These are phyloP conservation scores for Boletus speciosus DNA, from an alignment of 768 basidiomycete genomes.

Conservation along the genomic window DNA sequence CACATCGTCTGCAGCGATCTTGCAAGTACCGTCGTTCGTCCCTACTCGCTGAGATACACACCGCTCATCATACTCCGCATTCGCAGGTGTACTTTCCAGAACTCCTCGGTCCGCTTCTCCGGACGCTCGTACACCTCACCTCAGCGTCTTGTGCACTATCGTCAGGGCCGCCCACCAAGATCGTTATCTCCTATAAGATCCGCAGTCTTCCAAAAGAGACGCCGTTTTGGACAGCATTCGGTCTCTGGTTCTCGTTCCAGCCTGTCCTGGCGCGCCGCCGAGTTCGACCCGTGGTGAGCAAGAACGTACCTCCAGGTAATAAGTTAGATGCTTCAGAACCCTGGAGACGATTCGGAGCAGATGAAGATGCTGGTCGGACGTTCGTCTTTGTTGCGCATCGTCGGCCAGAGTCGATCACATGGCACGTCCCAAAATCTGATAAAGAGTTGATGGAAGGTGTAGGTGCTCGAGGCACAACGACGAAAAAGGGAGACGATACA, in stretches of 20 bases:
- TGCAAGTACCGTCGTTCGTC: conserved; percentile 40
- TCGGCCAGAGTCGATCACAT: conserved; percentile 52
- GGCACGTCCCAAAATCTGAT: conserved; percentile 53
- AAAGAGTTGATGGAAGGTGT: conserved; percentile 54
- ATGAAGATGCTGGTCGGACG: conserved; percentile 35
- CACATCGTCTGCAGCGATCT: conserved; percentile 84
- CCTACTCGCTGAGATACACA: background rate
- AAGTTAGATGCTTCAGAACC: background rate
- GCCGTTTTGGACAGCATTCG: conserved; percentile 77
- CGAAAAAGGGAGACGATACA: conserved; percentile 58
- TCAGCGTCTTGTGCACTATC: conserved; percentile 41
- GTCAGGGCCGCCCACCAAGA: conserved; percentile 20
- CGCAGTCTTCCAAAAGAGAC: conserved; percentile 71
- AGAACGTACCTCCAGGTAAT: background rate
- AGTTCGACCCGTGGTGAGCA: background rate
- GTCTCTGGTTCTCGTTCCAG: conserved; percentile 67
- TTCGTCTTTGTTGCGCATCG: conserved; percentile 65
- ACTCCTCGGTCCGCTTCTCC: conserved; percentile 71
- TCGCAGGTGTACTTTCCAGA: conserved; percentile 81
- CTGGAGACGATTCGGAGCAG: conserved; percentile 46
- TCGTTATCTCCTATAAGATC: conserved; percentile 75
- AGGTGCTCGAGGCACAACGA: conserved; percentile 43
- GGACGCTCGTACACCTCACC: conserved; percentile 70
- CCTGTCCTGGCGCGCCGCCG: conserved; percentile 43
- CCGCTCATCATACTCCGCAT: background rate